Percentiles rank a stretch among this genome's conserved stretches.
These are phyloP conservation scores for Salicornia ramosissima DNA, from an alignment of 148 eudicot species.

Conservation along the genomic window DNA sequence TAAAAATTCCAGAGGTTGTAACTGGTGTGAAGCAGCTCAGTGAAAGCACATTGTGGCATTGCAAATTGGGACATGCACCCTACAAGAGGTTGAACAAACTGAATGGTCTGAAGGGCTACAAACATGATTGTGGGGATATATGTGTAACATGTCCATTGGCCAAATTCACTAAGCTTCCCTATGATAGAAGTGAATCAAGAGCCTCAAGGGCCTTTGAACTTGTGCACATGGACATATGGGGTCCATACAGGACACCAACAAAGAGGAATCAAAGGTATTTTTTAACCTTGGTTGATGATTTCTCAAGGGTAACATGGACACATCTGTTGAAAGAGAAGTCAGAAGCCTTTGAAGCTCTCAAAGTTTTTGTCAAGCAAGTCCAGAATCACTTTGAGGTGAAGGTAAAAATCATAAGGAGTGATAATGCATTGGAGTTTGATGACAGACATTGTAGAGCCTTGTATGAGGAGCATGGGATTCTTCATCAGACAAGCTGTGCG, in stretches of 20 bases:
- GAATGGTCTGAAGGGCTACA: background rate
- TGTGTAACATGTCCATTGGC: slow-evolving; percentile 2
- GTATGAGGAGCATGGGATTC: background rate
- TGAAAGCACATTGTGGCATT: background rate
- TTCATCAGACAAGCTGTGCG: slow-evolving; percentile 2
- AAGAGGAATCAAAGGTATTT: background rate
- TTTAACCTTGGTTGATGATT: background rate
- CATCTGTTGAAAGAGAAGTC: background rate
- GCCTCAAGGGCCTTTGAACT: background rate
- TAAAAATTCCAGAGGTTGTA: no score
- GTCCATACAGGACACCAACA: background rate
- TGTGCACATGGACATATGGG: background rate
- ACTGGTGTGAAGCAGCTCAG: no score
- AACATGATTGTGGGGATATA: no score
- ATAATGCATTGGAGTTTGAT: slow-evolving; percentile 1
- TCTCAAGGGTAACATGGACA: background rate
- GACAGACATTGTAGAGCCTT: background rate
- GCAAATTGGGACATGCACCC: slow-evolving; percentile 1
- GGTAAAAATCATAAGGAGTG: background rate
- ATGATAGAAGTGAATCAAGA: background rate
- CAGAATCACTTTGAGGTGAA: background rate
- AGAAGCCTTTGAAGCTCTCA: background rate
- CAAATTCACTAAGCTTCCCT: background rate
- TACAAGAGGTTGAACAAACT: background rate
- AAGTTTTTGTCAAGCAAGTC: background rate